Base-by-base conservation (phyloP, 345 rosid genomes). In the Salix brachista region DNA sequence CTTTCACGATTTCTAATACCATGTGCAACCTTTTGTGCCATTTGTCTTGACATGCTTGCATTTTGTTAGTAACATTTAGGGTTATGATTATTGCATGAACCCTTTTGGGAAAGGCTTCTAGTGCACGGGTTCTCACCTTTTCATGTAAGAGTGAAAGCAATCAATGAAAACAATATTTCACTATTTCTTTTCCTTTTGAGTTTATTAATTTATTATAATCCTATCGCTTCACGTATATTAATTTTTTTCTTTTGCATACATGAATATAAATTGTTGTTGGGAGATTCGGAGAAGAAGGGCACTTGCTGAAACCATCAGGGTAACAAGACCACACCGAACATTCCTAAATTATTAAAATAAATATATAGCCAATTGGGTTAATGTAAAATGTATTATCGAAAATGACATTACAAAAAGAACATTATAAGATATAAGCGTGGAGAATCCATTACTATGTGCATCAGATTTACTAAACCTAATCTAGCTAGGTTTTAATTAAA, bases 1-100 rank as follows among this genome's bases (percentile, higher is more conserved):
- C 72, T 75, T 67, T 52, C 72, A 50, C 72, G 48, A 50, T 75
- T 75, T n/a, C 52, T 75, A 52, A 67, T 52, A 36, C 8, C 13
- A 26, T 8, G 5, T 6, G 34, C 28, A 42, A 42, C n/a, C 36
- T 50, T 48, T 18, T 67, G 13, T 34, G 7, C 42, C 62, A 28
- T 16, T 19, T 50, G n/a, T n/a, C 25, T 67, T 67, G 19, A 23
- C 78, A 18, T 68, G 56, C 79, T 39, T 68, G 67, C 62, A 48
- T 71, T 75, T 65, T 34, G 5, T 44, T 41, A 11, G 10, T 5
- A 41, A 42, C 21, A 6, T 16, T 71, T 34, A 54, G 21, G 25
- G 46, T 71, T 71, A 30, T 52, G 19, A 32, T 66, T 18, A 66
- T 18, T 7, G 4, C 41, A 4, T 66, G 8, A 58, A 58, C 64